Base-by-base conservation (phyloP, 1,284 basidiomycete species). In the Phellopilus nigrolimitatus region DNA sequence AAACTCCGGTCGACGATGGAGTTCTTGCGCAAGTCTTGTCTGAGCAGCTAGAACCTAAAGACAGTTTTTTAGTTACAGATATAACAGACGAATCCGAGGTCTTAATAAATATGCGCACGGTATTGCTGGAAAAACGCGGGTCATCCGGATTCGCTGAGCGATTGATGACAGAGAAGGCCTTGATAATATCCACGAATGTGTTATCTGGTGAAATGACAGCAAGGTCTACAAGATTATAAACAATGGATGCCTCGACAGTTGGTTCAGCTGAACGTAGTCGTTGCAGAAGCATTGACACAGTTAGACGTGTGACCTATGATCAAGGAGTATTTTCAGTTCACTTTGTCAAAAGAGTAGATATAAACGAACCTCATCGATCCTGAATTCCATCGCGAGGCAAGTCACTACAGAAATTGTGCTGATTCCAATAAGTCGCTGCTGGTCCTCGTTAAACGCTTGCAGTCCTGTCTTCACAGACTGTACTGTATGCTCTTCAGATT, bases 251-350 rank as follows among this genome's bases (percentile, higher is more conserved):
- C 67, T 97, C 93, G 3, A 92, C 86, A 1, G 82, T 81, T 0
- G 89, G 82, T 60, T 95, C 91, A 4, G 90, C 88, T 9, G 83
- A 83, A 21, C 88, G 82, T 22, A 97, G 72, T 21, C 93, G 79
- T 70, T 97, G 95, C 21, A 97, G 71, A 4, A 98, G 72, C 89
- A 98, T 95, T 1, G 94, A 95, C 8, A 92, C 82, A 3, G 89
- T 92, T 15, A 95, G 73, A 37, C 86, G 81, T 2, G 88, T 91
- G 17, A 93, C 88, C 84, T 90, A 49, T 5, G 37, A 4, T 17
- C 2, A 37, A 22, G 21, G 44, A 6, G 30, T 4, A 7, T 19
- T 21, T 34, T 28, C 22, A 21, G 19, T 42, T 28, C n/a, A 7
- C 46, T 54, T 28, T 49, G 31, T 10, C n/a, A 21, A 6, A 10